Evolutionary conservation across 2,329 filamentous ascomycete genomes (phyloP).

Genomic region (Fusarium sp.): DNA sequence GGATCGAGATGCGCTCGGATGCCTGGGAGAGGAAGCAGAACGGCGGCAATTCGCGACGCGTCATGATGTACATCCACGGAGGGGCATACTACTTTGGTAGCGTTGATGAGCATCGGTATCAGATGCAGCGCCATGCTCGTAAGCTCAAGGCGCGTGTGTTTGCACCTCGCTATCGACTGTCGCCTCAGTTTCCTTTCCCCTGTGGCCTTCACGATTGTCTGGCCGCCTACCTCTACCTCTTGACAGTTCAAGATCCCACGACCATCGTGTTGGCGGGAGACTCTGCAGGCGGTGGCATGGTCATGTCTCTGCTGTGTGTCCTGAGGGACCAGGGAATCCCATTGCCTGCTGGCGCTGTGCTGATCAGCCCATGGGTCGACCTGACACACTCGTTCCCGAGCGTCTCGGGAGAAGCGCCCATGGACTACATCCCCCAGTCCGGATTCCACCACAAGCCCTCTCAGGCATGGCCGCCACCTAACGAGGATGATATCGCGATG

Average conservation of each 20-base stretch:
- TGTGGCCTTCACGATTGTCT: conserved; percentile 92
- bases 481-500: conserved; percentile 76
- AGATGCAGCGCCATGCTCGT: conserved; percentile 94
- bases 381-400: conserved; percentile 96
- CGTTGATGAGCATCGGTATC: conserved; percentile 96
- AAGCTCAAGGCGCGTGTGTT: conserved; percentile 93
- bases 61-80: conserved; percentile 95
- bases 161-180: conserved; percentile 86
- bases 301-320: conserved; percentile 81
- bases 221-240: conserved; percentile 86
- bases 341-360: conserved; percentile 87
- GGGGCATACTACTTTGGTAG: conserved; percentile 97
- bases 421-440: conserved; percentile 89
- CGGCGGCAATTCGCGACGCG: conserved; percentile 72
- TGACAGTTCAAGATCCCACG: conserved; percentile 79
- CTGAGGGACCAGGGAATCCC: conserved; percentile 86
- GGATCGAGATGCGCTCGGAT: conserved; percentile 95
- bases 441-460: conserved; percentile 95
- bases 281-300: conserved; percentile 93
- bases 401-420: conserved; percentile 75
- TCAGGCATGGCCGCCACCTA: conserved; percentile 91
- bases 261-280: conserved; percentile 92
- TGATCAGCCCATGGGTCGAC: conserved; percentile 97
- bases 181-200: conserved; percentile 95
- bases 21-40: conserved; percentile 73